Percentiles rank a stretch among this genome's conserved stretches.
These are phyloP conservation scores for Ophiocordyceps camponoti-rufipedis DNA, from an alignment of 2,329 filamentous ascomycete species.

Conservation along the genomic window DNA sequence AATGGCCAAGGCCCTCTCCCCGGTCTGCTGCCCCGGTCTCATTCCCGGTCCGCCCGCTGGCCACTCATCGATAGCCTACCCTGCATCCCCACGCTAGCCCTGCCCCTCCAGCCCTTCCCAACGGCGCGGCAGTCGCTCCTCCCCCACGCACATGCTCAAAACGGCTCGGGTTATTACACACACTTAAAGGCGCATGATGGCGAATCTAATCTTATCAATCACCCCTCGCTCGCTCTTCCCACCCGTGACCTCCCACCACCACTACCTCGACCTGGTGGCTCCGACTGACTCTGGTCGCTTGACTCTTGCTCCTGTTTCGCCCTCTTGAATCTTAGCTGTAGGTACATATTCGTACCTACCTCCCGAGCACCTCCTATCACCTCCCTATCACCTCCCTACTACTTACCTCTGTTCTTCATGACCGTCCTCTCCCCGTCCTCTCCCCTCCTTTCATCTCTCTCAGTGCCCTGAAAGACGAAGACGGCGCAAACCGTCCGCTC, in stretches of 20 bases:
- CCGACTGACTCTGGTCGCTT: conserved; percentile 1
- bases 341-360: too few species aligned
- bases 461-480: neutral
- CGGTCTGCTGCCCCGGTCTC: too few species aligned
- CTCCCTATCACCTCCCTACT: too few species aligned
- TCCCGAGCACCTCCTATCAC: too few species aligned
- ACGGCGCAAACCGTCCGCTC: neutral
- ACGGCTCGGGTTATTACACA: too few species aligned
- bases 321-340: neutral
- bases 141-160: neutral
- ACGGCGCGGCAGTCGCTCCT: neutral
- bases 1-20: too few species aligned
- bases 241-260: neutral
- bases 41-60: too few species aligned
- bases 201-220: conserved; percentile 8
- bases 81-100: too few species aligned
- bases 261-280: neutral
- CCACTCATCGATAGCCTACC: too few species aligned
- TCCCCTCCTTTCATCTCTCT: neutral
- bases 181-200: neutral
- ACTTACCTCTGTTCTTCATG: neutral
- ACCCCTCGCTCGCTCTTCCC: conserved; percentile 1
- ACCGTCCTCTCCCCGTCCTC: neutral
- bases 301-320: neutral
- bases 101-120: neutral